Evolutionary conservation across 1,284 basidiomycete genomes (phyloP).

Genomic region (Irpex lacteus): DNA sequence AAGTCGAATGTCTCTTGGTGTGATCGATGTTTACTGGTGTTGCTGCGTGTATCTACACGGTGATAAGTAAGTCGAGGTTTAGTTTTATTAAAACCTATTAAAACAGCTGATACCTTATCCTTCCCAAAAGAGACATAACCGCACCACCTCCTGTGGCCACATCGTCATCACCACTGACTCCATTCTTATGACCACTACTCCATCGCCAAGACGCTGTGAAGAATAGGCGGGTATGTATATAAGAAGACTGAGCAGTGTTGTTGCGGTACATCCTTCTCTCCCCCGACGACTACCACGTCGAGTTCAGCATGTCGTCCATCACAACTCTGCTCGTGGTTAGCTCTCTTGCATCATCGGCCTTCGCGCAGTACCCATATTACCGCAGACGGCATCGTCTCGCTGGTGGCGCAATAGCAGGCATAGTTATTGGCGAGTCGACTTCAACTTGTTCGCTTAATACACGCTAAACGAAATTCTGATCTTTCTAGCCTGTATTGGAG

Average conservation of each 20-base stretch:
- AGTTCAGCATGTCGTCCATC: conserved; percentile 1
- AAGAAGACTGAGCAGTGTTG: background rate
- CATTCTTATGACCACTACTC: background rate
- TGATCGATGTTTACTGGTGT: no score
- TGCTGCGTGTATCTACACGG: no score
- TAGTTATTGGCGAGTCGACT: conserved; percentile 12
- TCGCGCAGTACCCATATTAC: conserved; percentile 9
- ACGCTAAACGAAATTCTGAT: no score
- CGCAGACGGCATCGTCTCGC: conserved; percentile 4
- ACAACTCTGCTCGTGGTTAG: conserved; percentile 3
- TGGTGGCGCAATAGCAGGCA: conserved; percentile 16
- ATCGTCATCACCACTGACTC: background rate
- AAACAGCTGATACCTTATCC: no score
- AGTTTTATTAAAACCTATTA: no score
- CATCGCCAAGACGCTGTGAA: background rate
- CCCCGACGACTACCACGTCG: background rate
- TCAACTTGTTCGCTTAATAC: background rate
- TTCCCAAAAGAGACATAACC: no score
- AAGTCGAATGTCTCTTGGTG: no score
- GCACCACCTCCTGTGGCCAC: background rate
- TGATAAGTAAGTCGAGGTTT: no score
- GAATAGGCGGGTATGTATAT: background rate
- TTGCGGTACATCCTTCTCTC: background rate
- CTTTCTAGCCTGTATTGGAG: conserved; percentile 10
- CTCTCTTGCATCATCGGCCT: background rate